Evolutionary conservation across 371 early-diverging fungal species (phyloP).

Genomic region (Dinochytrium kinnereticum): DNA sequence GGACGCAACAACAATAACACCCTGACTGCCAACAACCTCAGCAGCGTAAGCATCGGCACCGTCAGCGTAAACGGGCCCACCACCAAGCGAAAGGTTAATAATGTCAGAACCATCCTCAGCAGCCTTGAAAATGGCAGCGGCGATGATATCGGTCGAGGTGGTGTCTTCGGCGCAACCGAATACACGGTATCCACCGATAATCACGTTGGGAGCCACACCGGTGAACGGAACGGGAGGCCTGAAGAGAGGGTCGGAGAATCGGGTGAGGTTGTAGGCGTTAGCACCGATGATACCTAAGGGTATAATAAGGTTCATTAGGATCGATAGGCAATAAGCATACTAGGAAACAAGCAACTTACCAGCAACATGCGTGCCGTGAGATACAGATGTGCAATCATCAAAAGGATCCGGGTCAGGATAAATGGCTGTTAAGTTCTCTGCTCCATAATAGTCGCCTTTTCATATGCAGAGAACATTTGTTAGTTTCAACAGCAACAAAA

Average conservation of each 20-base stretch:
- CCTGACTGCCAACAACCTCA: conserved; percentile 20
- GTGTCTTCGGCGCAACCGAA: conserved; percentile 67
- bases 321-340: no score
- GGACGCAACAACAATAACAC: conserved; percentile 35
- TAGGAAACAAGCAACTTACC: conserved; percentile 59
- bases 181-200: conserved; percentile 38
- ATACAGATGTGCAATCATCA: conserved; percentile 48
- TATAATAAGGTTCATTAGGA: no score
- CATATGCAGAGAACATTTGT: no score
- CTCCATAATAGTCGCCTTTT: neutral
- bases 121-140: conserved; percentile 68
- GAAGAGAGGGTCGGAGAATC: conserved; percentile 6
- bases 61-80: conserved; percentile 42
- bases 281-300: no score
- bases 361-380: conserved; percentile 65
- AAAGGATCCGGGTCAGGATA: conserved; percentile 56
- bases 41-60: conserved; percentile 18
- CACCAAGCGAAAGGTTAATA: conserved; percentile 71
- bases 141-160: conserved; percentile 58
- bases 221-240: conserved; percentile 19
- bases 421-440: neutral
- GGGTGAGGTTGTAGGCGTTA: conserved; percentile 21
- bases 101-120: conserved; percentile 63
- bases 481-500: no score
- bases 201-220: conserved; percentile 45